Conservation (phyloP, 2,329 filamentous ascomycete species). For the Kalmusia sp. region DNA sequence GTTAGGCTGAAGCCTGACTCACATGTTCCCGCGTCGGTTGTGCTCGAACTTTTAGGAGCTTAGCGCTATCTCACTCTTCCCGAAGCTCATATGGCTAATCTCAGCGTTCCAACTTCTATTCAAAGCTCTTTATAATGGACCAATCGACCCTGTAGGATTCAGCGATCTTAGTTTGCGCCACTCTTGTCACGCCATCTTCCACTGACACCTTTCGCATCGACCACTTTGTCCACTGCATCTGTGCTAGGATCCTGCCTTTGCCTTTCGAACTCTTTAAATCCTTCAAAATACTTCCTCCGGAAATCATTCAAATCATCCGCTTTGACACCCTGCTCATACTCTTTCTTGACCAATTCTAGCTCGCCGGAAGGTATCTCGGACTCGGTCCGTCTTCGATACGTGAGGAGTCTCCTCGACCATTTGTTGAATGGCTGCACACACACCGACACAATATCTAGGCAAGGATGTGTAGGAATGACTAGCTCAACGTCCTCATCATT, state of each 20-base stretch:
- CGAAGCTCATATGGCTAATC: no score
- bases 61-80: no score
- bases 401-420: conserved; percentile 90
- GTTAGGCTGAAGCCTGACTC: no score
- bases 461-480: conserved; percentile 76
- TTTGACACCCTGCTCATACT: conserved; percentile 53
- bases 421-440: conserved; percentile 90
- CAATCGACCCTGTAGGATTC: no score
- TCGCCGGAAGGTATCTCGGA: conserved; percentile 52
- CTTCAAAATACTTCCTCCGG: conserved; percentile 61
- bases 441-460: conserved; percentile 74
- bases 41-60: no score
- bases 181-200: conserved; percentile 17
- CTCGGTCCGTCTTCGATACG: conserved; percentile 76
- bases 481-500: conserved; percentile 69
- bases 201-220: conserved; percentile 12
- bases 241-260: conserved; percentile 31
- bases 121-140: no score
- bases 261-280: conserved; percentile 45
- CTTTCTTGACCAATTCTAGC: conserved; percentile 29
- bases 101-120: no score
- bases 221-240: neutral
- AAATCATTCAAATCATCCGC: conserved; percentile 75
- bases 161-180: neutral
- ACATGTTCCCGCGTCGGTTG: no score